Evolutionary conservation across 768 basidiomycete species (phyloP).

Genomic region (Auriscalpium microsporum): DNA sequence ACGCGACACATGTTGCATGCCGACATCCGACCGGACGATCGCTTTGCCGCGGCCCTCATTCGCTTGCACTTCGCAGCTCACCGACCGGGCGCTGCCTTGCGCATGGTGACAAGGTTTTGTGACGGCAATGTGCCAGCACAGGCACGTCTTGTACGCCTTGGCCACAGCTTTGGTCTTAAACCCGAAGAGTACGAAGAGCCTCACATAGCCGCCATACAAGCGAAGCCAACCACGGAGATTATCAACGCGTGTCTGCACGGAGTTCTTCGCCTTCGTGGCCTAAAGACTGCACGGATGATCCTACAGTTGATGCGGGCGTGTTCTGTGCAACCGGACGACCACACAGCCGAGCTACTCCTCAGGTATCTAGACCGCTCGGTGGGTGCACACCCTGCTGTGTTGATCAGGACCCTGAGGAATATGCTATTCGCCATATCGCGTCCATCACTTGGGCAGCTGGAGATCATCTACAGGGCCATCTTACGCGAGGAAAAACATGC

Average conservation of each 20-base stretch:
- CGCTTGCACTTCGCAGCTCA: conserved; percentile 8
- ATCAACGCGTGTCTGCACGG: conserved; percentile 58
- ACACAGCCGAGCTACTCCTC: conserved; percentile 50
- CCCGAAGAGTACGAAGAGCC: not conserved
- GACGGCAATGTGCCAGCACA: not conserved
- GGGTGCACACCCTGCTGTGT: conserved; percentile 33
- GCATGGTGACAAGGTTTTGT: conserved; percentile 3
- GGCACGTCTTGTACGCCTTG: not conserved
- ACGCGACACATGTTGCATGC: conserved; percentile 4
- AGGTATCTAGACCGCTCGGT: conserved; percentile 39
- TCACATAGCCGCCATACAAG: conserved; percentile 8
- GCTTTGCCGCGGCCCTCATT: conserved; percentile 12
- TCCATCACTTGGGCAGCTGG: conserved; percentile 49
- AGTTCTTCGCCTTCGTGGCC: conserved; percentile 38
- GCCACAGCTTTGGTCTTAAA: not conserved
- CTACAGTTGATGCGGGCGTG: conserved; percentile 48
- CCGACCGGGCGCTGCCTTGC: conserved; percentile 4
- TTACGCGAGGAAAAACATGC: conserved; percentile 35
- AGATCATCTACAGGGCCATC: conserved; percentile 43
- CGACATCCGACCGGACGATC: conserved; percentile 5
- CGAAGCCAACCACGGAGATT: conserved; percentile 28
- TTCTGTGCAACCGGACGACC: conserved; percentile 41
- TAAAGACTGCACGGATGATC: conserved; percentile 37
- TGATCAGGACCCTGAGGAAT: conserved; percentile 40
- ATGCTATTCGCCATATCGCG: conserved; percentile 34